These are phyloP conservation scores for Tripterygium wilfordii DNA, from an alignment of 177 flowering plant genomes.

Conservation along the genomic window DNA sequence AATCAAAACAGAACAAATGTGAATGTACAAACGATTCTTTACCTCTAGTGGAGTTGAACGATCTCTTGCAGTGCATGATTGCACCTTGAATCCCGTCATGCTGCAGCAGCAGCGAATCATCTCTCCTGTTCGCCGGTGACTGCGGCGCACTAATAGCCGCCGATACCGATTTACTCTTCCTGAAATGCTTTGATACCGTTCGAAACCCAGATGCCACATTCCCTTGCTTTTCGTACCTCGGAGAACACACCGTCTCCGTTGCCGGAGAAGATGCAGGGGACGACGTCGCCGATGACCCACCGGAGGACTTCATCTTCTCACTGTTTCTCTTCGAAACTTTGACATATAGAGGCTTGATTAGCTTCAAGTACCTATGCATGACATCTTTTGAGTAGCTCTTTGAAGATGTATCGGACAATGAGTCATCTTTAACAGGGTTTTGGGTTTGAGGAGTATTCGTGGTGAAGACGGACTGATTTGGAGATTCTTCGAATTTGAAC, in stretches of 20 bases:
- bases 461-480: constrained; percentile 8
- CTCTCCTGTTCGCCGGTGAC: constrained; percentile 26
- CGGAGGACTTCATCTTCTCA: constrained; percentile 11
- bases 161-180: constrained; percentile 41
- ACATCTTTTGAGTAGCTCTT: constrained; percentile 21
- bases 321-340: constrained; percentile 23
- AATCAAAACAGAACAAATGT: too few species aligned
- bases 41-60: constrained; percentile 41
- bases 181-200: constrained; percentile 18
- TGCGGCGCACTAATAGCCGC: constrained; percentile 13
- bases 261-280: constrained; percentile 33
- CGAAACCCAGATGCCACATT: constrained; percentile 16
- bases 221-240: constrained; percentile 17
- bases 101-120: constrained; percentile 43
- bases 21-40: too few species aligned
- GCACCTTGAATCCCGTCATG: constrained; percentile 66
- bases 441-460: too few species aligned
- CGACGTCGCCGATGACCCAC: not conserved
- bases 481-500: constrained; percentile 13
- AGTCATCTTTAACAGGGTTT: constrained; percentile 4
- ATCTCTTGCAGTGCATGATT: constrained; percentile 56
- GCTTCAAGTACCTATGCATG: constrained; percentile 34
- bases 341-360: constrained; percentile 36
- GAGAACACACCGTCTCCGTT: constrained; percentile 2
- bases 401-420: constrained; percentile 1